phyloP scores from a whole-genome alignment of 1,284 basidiomycete genomes.

The Ganoderma lucidum region DNA sequence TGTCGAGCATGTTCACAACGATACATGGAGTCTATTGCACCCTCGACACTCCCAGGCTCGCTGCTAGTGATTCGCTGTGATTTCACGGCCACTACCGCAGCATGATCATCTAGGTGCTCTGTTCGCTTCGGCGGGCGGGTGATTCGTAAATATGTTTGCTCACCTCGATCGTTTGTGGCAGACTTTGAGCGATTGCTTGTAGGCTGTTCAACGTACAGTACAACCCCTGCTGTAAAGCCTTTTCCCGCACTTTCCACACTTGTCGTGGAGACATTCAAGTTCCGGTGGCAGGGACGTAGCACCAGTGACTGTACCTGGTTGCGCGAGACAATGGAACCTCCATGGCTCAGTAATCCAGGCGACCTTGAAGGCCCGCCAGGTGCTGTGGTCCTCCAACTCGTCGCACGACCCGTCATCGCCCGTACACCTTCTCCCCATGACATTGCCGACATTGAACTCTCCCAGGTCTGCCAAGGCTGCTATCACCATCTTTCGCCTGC shows the following conservation, averaged over 20 bases:
- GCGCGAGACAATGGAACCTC: constrained; percentile 10
- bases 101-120: not conserved
- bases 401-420: not conserved
- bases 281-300: constrained; percentile 5
- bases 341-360: constrained; percentile 13
- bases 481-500: not conserved
- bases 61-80: not conserved
- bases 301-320: not conserved
- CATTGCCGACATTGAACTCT: constrained; percentile 6
- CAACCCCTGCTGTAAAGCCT: not conserved
- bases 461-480: not conserved
- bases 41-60: not conserved
- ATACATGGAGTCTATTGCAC: too few species aligned
- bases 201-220: not conserved
- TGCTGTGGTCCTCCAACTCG: constrained; percentile 3
- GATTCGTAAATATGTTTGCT: not conserved
- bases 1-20: too few species aligned
- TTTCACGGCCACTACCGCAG: not conserved
- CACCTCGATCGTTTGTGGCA: constrained; percentile 15
- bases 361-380: constrained; percentile 15
- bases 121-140: not conserved
- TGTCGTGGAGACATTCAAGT: not conserved
- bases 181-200: not conserved
- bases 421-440: not conserved
- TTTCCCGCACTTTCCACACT: not conserved